phyloP scores from a whole-genome alignment of 2,329 filamentous ascomycete genomes.

The Cladosporium sp. region DNA sequence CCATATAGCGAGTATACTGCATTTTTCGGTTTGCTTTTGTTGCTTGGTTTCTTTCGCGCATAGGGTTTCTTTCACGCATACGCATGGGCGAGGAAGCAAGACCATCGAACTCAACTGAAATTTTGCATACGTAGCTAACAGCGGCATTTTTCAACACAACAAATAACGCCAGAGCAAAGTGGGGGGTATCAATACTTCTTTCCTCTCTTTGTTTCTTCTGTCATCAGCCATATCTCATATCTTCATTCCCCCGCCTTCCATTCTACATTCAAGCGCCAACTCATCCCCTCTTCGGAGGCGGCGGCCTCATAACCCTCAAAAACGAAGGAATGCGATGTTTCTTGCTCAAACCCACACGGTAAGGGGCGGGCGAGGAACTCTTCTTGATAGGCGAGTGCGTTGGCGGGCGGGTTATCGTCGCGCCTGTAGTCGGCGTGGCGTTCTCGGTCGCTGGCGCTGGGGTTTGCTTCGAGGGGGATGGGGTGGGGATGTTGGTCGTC shows the following conservation, averaged over 20 bases:
- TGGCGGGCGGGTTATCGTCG: constrained; percentile 13
- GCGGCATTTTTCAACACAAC: too few species aligned
- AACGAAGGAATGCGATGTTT: constrained; percentile 46
- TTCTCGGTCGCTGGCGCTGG: not conserved
- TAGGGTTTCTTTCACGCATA: too few species aligned
- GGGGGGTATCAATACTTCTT: not conserved
- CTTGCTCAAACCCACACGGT: constrained; percentile 48
- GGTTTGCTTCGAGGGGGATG: constrained; percentile 2
- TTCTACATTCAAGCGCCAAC: not conserved
- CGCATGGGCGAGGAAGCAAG: too few species aligned
- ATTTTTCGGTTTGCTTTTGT: too few species aligned
- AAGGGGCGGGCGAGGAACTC: constrained; percentile 32
- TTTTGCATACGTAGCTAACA: too few species aligned
- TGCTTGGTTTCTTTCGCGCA: too few species aligned
- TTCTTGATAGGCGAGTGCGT: constrained; percentile 25
- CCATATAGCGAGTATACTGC: too few species aligned
- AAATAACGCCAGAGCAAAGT: too few species aligned
- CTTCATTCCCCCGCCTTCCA: not conserved
- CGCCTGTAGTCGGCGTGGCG: not conserved
- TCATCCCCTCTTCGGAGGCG: constrained; percentile 14
- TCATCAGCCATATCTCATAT: not conserved
- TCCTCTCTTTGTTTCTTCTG: not conserved
- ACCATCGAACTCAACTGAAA: too few species aligned
- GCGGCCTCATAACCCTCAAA: constrained; percentile 27
- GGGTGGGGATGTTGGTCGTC: not conserved